Evolutionary conservation across 768 basidiomycete genomes (phyloP).

Genomic region (Mycena rosella): DNA sequence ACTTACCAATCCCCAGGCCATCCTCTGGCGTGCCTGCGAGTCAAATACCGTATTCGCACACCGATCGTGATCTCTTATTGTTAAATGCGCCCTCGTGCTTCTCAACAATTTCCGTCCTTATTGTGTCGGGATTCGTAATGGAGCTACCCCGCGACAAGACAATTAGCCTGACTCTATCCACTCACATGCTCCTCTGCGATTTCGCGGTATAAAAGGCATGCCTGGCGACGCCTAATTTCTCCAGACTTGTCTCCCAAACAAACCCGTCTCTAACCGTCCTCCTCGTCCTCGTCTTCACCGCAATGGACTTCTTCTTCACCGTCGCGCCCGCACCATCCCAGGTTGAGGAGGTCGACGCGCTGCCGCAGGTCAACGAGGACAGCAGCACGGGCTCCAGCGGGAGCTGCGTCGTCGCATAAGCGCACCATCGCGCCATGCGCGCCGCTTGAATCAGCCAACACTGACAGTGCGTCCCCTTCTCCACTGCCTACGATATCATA

Average conservation of each 20-base stretch:
- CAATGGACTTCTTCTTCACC: slow-evolving; percentile 34
- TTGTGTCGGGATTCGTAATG: slow-evolving; percentile 22
- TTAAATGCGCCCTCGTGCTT: slow-evolving; percentile 15
- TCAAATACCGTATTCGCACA: slow-evolving; percentile 11
- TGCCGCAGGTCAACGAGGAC: slow-evolving; percentile 32
- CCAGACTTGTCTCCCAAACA: background rate
- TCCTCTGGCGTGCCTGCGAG: background rate
- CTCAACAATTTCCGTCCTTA: slow-evolving; percentile 6
- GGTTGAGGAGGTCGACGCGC: slow-evolving; percentile 21
- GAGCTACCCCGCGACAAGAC: slow-evolving; percentile 12
- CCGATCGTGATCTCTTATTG: slow-evolving; percentile 32
- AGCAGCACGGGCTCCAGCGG: slow-evolving; percentile 26
- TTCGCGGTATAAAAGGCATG: slow-evolving; percentile 20
- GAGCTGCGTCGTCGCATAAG: slow-evolving; percentile 29
- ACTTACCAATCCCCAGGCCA: background rate
- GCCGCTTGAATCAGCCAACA: no score
- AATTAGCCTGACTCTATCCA: slow-evolving; percentile 4
- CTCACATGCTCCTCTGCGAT: background rate
- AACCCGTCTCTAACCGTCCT: no score
- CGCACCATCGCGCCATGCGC: background rate
- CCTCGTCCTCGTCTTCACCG: background rate
- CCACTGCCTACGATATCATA: background rate
- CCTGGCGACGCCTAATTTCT: background rate
- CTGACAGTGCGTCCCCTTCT: background rate
- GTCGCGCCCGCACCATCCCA: slow-evolving; percentile 15